Evolutionary conservation across 768 basidiomycete species (phyloP).

Genomic region (Tephrocybe sp.): DNA sequence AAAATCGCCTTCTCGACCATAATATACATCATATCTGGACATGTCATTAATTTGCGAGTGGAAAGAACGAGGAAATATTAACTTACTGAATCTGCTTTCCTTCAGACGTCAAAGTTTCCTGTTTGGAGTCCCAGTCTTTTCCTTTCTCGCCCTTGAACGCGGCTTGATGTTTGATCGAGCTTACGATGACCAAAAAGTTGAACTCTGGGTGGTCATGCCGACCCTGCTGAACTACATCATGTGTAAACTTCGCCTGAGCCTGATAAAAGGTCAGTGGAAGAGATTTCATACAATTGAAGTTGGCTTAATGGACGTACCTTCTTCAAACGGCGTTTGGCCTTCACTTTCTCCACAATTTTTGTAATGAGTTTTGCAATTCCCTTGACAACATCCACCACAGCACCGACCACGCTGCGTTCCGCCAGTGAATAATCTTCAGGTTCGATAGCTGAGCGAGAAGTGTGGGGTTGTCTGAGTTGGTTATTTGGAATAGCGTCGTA

Average conservation of each 20-base stretch:
- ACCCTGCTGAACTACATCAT: slow-evolving; percentile 3
- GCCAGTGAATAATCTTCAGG: background rate
- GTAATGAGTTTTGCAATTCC: background rate
- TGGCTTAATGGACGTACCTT: background rate
- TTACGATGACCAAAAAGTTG: slow-evolving; percentile 20
- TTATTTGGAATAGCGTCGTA: background rate
- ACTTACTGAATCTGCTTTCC: background rate
- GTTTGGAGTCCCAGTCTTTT: slow-evolving; percentile 23
- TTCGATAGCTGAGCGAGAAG: background rate
- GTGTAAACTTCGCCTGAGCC: slow-evolving; percentile 1
- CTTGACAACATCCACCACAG: background rate
- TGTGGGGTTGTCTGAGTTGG: background rate
- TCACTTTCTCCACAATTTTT: background rate
- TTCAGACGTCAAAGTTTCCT: slow-evolving; percentile 6
- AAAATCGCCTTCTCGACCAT: background rate
- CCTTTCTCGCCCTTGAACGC: slow-evolving; percentile 19
- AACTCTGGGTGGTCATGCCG: slow-evolving; percentile 4
- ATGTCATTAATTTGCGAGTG: background rate
- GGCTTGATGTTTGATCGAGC: slow-evolving; percentile 15
- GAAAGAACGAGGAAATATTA: background rate
- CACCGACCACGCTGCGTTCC: background rate
- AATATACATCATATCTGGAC: background rate
- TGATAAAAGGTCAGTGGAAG: background rate
- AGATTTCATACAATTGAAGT: no score
- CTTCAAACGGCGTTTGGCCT: background rate